Evolutionary conservation across 2,329 filamentous ascomycete genomes (phyloP), one percentile per base, ranked within the genome.

Genomic region (Colletotrichum destructivum): DNA sequence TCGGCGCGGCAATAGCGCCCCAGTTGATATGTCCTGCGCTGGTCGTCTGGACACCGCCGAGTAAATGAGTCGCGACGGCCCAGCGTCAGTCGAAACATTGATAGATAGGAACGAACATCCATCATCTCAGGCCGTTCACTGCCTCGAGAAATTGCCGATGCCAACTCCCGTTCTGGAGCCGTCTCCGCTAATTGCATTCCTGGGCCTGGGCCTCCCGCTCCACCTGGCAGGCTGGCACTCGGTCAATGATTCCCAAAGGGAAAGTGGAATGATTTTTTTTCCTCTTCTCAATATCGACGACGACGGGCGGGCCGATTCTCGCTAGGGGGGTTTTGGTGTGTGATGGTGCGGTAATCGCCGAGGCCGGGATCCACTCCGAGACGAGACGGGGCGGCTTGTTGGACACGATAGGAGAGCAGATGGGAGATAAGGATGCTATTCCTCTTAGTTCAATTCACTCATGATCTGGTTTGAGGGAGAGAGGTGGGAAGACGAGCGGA

Each of bases 141-240:
- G n/a, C 35, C 18, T 35, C 26, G 11, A 21, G 38, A 63, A 52
- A 71, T 63, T 71, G 69, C 69, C 69, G 65, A 69, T 31, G 31
- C 26, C 64, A 71, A 71, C 69, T 71, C 69, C 69, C 69, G 69
- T 56, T 42, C 63, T 62, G 35, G 35, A 52, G 59, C n/a, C 12
- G 57, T 59, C 69, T 71, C 64, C 65, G 69, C 65, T 57, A 18
- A 60, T 52, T n/a, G 13, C 2, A 35, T 63, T 69, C 46, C 35
- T 51, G 31, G 12, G 51, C 46, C 31, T 55, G 52, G n/a, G 12
- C 23, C 13, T 31, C 57, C 47, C 51, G 31, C 49, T 63, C 47
- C 57, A 42, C 49, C 52, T 35, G 31, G 31, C 31, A 35, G 31
- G 31, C 31, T 9, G 31, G 31, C 31, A 35, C 8, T 35, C 38